A percentile compares a stretch with the other conserved stretches of the same genome.
Evolutionary conservation across 2,329 filamentous ascomycete species (phyloP).

Genomic region (Calonectria pseudoturangicola): DNA sequence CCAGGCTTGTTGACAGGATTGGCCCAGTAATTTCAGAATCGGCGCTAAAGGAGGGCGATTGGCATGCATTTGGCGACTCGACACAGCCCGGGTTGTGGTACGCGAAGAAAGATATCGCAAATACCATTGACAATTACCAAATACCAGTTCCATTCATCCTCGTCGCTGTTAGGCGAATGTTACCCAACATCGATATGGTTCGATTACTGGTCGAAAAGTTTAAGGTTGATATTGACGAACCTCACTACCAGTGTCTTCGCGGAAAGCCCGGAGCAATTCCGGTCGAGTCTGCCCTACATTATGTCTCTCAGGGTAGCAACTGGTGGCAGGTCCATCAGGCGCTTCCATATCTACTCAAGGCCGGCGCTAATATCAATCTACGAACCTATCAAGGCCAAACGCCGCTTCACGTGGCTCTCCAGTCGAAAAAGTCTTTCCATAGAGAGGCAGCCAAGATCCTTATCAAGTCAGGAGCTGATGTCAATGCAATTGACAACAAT

Average conservation of each 20-base stretch:
- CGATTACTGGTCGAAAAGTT: conserved; percentile 59
- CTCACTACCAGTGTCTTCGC: conserved; percentile 18
- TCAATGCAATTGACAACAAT: conserved; percentile 41
- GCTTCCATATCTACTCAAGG: conserved; percentile 48
- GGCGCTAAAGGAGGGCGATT: conserved; percentile 38
- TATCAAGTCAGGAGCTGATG: conserved; percentile 49
- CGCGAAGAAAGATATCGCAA: conserved; percentile 18
- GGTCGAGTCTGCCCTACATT: conserved; percentile 42
- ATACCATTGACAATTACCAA: neutral
- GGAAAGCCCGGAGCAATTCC: neutral
- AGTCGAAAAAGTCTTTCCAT: conserved; percentile 23
- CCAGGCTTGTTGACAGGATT: conserved; percentile 47
- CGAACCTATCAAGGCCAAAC: conserved; percentile 39
- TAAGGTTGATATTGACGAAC: conserved; percentile 56
- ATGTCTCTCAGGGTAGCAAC: conserved; percentile 29
- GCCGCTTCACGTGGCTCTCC: conserved; percentile 40
- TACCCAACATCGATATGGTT: conserved; percentile 60
- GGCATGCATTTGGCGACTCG: conserved; percentile 47
- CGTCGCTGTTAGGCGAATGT: conserved; percentile 51
- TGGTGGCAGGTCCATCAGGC: conserved; percentile 53
- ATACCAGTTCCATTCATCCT: conserved; percentile 48
- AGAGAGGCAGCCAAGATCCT: conserved; percentile 45
- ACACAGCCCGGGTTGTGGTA: conserved; percentile 46
- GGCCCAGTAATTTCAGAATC: conserved; percentile 36
- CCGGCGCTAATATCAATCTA: conserved; percentile 42